Conservation (phyloP, 129 eudicot species). For the Solidago caesia region DNA sequence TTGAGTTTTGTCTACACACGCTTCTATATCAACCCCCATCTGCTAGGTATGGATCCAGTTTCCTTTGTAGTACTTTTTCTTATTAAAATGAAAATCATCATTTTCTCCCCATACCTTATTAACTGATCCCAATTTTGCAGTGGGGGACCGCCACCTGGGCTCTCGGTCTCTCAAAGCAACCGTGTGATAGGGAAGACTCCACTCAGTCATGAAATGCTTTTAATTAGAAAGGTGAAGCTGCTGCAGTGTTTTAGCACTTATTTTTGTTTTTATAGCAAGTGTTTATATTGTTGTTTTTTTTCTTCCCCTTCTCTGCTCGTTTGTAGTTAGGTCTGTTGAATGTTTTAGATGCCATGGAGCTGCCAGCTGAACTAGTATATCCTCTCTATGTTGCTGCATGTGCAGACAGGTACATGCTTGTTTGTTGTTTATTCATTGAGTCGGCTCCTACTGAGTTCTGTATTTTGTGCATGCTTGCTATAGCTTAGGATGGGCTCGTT, state of each 20-base stretch:
- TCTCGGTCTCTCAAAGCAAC: constrained; percentile 68
- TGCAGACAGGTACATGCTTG: constrained; percentile 61
- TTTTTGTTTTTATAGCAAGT: neutral
- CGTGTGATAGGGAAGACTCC: constrained; percentile 81
- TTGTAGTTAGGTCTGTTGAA: constrained; percentile 80
- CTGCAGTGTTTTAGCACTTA: constrained; percentile 23
- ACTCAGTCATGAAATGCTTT: constrained; percentile 50
- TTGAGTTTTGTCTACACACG: constrained; percentile 80
- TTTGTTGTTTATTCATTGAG: constrained; percentile 5
- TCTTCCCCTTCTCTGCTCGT: constrained; percentile 13
- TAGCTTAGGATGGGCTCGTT: constrained; percentile 9
- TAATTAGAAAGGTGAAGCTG: constrained; percentile 57
- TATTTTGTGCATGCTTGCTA: constrained; percentile 20
- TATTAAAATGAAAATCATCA: neutral
- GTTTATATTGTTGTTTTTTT: constrained; percentile 15
- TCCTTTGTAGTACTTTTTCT: constrained; percentile 5
- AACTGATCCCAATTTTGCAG: constrained; percentile 37
- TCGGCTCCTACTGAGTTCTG: constrained; percentile 5
- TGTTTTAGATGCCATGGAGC: constrained; percentile 65
- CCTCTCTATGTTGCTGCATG: constrained; percentile 88
- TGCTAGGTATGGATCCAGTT: constrained; percentile 54
- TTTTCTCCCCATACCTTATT: constrained; percentile 19
- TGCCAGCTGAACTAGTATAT: constrained; percentile 70
- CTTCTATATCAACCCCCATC: constrained; percentile 73
- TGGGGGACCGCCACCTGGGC: constrained; percentile 79